These are phyloP conservation scores for Blakeslea trispora DNA, from an alignment of 371 early-diverging fungal genomes.

Conservation along the genomic window DNA sequence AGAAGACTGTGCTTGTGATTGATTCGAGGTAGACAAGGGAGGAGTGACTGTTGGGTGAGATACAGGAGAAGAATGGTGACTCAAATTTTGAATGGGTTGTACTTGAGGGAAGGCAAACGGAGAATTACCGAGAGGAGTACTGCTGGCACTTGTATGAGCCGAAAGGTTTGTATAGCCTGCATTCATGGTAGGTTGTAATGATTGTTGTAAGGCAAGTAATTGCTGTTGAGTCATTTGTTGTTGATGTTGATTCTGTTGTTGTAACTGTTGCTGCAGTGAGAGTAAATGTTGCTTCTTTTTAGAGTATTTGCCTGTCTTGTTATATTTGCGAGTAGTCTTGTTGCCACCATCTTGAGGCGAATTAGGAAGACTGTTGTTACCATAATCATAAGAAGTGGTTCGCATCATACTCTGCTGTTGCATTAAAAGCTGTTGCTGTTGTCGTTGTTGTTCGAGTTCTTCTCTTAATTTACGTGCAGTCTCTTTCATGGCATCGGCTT, in stretches of 20 bases:
- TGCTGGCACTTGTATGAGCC: neutral
- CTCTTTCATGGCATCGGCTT: conserved; percentile 41
- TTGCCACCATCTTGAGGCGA: conserved; percentile 14
- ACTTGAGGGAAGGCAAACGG: conserved; percentile 6
- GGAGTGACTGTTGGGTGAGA: conserved; percentile 12
- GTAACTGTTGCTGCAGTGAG: conserved; percentile 28
- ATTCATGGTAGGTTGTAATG: conserved; percentile 19
- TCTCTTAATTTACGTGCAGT: conserved; percentile 42
- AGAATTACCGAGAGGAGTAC: neutral
- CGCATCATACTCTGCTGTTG: conserved; percentile 13
- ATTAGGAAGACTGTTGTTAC: conserved; percentile 1
- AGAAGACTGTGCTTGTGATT: conserved; percentile 4
- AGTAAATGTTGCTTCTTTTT: conserved; percentile 51
- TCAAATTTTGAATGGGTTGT: no score
- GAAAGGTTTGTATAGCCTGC: neutral
- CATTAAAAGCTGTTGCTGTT: conserved; percentile 21
- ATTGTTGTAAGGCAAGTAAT: conserved; percentile 33
- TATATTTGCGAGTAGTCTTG: conserved; percentile 62
- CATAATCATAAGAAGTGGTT: conserved; percentile 2
- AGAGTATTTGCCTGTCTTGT: conserved; percentile 67
- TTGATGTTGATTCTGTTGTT: conserved; percentile 31
- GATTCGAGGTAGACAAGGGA: conserved; percentile 6
- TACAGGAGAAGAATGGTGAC: neutral
- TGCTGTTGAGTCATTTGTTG: conserved; percentile 35
- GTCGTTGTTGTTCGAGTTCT: conserved; percentile 38